Conservation (phyloP, 129 eudicot species). For the Solidago caesia region DNA sequence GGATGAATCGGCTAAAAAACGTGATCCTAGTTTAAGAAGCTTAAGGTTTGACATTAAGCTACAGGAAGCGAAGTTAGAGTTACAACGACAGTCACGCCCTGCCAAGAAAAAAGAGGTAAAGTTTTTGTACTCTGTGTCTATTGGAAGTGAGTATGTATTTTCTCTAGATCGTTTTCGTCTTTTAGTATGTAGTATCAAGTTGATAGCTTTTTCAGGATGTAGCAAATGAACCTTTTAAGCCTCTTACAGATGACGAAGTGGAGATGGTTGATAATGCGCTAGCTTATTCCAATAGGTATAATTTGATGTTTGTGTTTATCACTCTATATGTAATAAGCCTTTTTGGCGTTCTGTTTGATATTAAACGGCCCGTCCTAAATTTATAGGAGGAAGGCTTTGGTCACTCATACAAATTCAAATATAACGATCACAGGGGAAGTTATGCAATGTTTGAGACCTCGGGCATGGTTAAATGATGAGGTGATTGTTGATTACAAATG, state of each 20-base stretch:
- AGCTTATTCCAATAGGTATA: slow-evolving; percentile 54
- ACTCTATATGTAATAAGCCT: not conserved
- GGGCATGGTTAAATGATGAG: slow-evolving; percentile 93
- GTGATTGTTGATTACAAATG: slow-evolving; percentile 34
- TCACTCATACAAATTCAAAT: slow-evolving; percentile 71
- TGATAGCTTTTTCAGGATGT: slow-evolving; percentile 48
- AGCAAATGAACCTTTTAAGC: slow-evolving; percentile 57
- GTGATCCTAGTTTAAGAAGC: slow-evolving; percentile 26
- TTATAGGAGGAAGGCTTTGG: slow-evolving; percentile 67
- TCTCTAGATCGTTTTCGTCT: not conserved
- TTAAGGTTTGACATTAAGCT: slow-evolving; percentile 31
- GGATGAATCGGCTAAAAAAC: slow-evolving; percentile 18
- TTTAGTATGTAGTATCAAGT: not conserved
- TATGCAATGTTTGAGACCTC: slow-evolving; percentile 75
- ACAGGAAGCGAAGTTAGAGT: slow-evolving; percentile 18
- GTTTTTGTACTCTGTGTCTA: not conserved
- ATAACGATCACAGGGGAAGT: slow-evolving; percentile 72
- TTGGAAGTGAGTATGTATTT: not conserved
- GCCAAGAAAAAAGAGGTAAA: slow-evolving; percentile 46
- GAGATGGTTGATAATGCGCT: slow-evolving; percentile 53
- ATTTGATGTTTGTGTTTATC: slow-evolving; percentile 11
- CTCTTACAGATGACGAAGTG: slow-evolving; percentile 65
- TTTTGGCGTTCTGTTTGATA: slow-evolving; percentile 1
- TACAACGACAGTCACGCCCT: slow-evolving; percentile 27
- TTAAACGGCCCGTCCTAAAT: not conserved